Base-by-base conservation (phyloP, 2,329 filamentous ascomycete species). In the Fusarium continuum region DNA sequence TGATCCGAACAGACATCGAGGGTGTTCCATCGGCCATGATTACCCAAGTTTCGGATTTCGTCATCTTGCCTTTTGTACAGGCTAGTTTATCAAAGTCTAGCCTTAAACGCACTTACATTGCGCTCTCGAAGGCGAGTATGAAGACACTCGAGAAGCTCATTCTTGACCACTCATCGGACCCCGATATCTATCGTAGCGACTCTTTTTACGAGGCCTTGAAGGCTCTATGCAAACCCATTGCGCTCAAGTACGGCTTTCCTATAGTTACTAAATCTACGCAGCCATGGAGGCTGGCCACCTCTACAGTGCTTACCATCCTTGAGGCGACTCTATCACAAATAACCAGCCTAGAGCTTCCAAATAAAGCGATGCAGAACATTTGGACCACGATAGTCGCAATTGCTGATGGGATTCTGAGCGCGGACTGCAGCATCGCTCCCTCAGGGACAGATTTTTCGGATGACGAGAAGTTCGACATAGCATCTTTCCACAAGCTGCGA, bases 81-180 rank as follows among this genome's bases (percentile, higher is more conserved):
- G 70, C 78, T 54, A 50, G 70, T 58, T 19, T 75, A 59, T 51
- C 77, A 63, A 66, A 67, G 11, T 75, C 78, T 11, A 65, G 71
- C 2, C 71, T 78, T 45, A 87, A 87, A 53, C 90, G 92, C 7
- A 96, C 92, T 0, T 98, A 93, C 72, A 88, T 99, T 51, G 94
- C 95, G 28, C 85, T 98, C 72, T 92, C 93, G 2, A 96, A 95
- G 74, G 86, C 86, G 17, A 88, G 90, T 55, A 95, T 97, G 83
- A 79, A 83, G 3, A 84, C 92, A 39, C 76, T 96, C 3, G 82
- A 90, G 62, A 78, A 77, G 0, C 77, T 92, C 3, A 79, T 90
- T 4, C 75, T 86, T 5, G 77, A 80, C 14, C 87, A 91, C 61
- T 83, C 86, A 0, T 74, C 78, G 0, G 86, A 91, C 20, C 71